phyloP scores from a whole-genome alignment of 2,329 filamentous ascomycete species.

The Blastomyces parvus region DNA sequence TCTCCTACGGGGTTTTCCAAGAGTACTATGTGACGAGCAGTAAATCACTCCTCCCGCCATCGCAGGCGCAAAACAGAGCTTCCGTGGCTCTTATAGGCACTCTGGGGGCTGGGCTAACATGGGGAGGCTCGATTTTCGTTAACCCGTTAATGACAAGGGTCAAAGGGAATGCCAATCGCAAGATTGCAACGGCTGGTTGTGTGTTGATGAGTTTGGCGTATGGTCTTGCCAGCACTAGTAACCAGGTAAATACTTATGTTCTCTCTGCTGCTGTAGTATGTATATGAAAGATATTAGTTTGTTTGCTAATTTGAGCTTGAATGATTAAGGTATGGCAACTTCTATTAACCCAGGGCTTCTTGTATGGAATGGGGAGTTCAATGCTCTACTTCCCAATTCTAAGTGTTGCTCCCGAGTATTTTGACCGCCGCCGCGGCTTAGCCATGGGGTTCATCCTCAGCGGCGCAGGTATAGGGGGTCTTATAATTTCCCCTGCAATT shows the following conservation, averaged over 20 bases:
- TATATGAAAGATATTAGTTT: not conserved
- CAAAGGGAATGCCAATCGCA: slow-evolving; percentile 27
- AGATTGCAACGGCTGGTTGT: slow-evolving; percentile 37
- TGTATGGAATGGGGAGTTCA: slow-evolving; percentile 32
- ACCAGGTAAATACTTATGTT: slow-evolving; percentile 6
- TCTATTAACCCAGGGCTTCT: slow-evolving; percentile 28
- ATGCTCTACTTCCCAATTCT: slow-evolving; percentile 33
- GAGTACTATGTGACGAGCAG: slow-evolving; percentile 36
- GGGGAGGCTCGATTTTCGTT: slow-evolving; percentile 42
- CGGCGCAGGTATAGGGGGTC: slow-evolving; percentile 33
- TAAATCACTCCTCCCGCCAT: slow-evolving; percentile 32
- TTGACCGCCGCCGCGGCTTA: slow-evolving; percentile 27
- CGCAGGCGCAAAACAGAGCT: slow-evolving; percentile 31
- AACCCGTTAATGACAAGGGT: slow-evolving; percentile 41
- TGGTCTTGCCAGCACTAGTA: slow-evolving; percentile 11
- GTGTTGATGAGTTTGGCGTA: slow-evolving; percentile 31
- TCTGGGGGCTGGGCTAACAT: slow-evolving; percentile 41
- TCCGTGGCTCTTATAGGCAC: slow-evolving; percentile 43
- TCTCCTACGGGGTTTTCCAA: slow-evolving; percentile 43
- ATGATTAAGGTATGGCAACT: slow-evolving; percentile 27
- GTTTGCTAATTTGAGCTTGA: not conserved
- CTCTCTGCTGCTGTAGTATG: not conserved
- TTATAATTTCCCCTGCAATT: slow-evolving; percentile 27
- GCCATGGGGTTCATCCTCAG: slow-evolving; percentile 33
- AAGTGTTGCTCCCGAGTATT: slow-evolving; percentile 33